These are phyloP conservation scores for Laetiporus sulphureus DNA, from an alignment of 1,284 basidiomycete genomes.

Conservation along the genomic window DNA sequence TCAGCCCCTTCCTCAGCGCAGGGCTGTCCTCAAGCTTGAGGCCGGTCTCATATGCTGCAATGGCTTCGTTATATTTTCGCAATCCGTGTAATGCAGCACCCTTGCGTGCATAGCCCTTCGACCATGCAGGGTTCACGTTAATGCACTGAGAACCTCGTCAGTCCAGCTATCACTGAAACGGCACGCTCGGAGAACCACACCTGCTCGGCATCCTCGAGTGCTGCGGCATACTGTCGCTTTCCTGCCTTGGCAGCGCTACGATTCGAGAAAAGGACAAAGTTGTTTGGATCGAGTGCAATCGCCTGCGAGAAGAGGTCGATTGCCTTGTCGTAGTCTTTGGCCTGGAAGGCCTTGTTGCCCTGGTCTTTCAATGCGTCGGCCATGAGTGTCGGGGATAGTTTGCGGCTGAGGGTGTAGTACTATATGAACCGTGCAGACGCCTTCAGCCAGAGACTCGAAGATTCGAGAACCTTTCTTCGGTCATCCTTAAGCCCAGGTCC, in stretches of 20 bases:
- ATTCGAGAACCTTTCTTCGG: no score
- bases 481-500: no score
- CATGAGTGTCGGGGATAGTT: constrained; percentile 18
- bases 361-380: constrained; percentile 74
- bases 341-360: constrained; percentile 94
- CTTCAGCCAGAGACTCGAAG: no score
- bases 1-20: constrained; percentile 79
- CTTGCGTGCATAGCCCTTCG: constrained; percentile 90
- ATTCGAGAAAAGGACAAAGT: constrained; percentile 92
- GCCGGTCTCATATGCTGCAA: constrained; percentile 76
- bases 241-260: constrained; percentile 87
- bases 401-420: no score
- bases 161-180: not conserved
- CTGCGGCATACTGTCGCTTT: constrained; percentile 71
- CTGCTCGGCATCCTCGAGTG: constrained; percentile 88
- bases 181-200: constrained; percentile 30
- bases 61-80: constrained; percentile 75
- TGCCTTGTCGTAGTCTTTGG: constrained; percentile 88
- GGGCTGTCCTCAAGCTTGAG: constrained; percentile 79
- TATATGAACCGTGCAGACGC: no score
- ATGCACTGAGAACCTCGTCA: constrained; percentile 69
- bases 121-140: constrained; percentile 76
- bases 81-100: constrained; percentile 93
- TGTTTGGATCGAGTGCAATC: constrained; percentile 75
- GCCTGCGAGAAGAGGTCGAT: constrained; percentile 86